A percentile compares a stretch with the other conserved stretches of the same genome.
Conservation (phyloP, 306 rosid genomes). For the Glycine tomentella region DNA sequence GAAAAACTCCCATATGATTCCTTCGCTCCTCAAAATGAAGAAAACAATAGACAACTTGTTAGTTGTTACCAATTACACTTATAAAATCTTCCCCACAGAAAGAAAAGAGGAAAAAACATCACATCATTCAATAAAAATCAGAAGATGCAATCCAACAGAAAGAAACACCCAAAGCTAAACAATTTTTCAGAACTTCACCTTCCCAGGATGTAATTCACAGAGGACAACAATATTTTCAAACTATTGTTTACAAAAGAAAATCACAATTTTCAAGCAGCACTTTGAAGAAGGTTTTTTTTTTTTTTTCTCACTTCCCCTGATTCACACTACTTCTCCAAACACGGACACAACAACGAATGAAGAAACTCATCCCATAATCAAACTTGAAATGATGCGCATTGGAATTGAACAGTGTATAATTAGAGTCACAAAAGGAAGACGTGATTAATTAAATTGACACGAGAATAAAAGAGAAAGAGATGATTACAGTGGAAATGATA, state of each 20-base stretch:
- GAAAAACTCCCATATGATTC: neutral
- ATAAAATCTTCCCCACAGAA: no score
- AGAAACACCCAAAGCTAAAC: neutral
- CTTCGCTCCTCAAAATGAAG: constrained; percentile 14
- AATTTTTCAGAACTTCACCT: constrained; percentile 10
- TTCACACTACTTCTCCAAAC: no score
- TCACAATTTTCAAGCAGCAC: constrained; percentile 8
- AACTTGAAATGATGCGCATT: neutral
- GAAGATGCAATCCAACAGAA: constrained; percentile 36
- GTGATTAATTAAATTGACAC: neutral
- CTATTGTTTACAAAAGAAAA: neutral
- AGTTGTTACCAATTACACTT: no score
- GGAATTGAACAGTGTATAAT: constrained; percentile 25
- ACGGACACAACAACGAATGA: constrained; percentile 1
- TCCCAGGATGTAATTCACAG: neutral
- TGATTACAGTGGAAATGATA: neutral
- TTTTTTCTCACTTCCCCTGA: no score
- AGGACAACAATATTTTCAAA: neutral
- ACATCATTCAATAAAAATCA: constrained; percentile 29
- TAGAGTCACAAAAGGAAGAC: neutral
- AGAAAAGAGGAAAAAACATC: neutral
- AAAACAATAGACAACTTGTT: neutral
- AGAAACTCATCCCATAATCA: no score
- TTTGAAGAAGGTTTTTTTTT: no score
- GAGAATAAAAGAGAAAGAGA: neutral